phyloP scores from a whole-genome alignment of 2,329 filamentous ascomycete species.

The Botrytis porri region DNA sequence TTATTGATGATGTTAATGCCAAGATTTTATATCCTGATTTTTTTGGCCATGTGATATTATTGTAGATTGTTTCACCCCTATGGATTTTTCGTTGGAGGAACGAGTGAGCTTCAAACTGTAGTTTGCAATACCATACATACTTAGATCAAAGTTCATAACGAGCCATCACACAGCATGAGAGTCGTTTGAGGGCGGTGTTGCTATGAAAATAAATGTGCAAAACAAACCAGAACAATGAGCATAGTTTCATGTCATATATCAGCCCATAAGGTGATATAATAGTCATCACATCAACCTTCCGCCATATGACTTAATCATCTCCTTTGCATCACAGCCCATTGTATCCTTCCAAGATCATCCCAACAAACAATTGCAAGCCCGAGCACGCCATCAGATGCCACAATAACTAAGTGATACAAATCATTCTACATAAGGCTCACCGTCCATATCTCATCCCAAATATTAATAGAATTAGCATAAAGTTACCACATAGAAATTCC shows the following conservation, averaged over 20 bases:
- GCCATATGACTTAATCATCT: not conserved
- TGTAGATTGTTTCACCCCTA: not conserved
- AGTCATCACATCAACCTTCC: not conserved
- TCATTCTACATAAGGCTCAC: not conserved
- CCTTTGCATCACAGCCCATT: not conserved
- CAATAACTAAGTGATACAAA: not conserved
- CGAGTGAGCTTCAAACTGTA: not conserved
- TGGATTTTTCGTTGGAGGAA: not conserved
- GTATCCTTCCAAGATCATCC: not conserved
- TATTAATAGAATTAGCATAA: not conserved
- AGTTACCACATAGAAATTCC: constrained; percentile 11
- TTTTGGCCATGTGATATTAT: not conserved
- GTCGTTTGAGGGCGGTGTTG: not conserved
- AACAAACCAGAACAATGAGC: not conserved
- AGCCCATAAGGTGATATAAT: not conserved
- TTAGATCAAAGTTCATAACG: not conserved
- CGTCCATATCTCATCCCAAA: not conserved
- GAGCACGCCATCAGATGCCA: not conserved
- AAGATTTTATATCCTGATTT: constrained; percentile 5
- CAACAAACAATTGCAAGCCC: not conserved
- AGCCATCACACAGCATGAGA: not conserved
- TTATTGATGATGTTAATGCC: constrained; percentile 10
- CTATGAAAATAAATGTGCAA: not conserved
- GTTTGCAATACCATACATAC: not conserved
- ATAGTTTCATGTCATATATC: not conserved